Conservation (phyloP, 768 basidiomycete genomes). For the Calvatia gigantea region DNA sequence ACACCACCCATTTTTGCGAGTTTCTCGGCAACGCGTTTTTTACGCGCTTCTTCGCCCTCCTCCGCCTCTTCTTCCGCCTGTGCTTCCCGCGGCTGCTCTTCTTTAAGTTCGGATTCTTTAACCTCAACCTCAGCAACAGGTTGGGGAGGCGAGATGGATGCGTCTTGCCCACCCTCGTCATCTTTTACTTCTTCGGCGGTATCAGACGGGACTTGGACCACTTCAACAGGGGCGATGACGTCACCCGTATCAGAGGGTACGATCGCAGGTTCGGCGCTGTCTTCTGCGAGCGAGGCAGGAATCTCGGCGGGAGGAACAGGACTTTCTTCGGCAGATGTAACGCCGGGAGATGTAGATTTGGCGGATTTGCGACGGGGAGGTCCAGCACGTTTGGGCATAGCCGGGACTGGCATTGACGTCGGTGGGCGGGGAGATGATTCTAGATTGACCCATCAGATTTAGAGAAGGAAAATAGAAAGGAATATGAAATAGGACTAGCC, state of each 20-base stretch:
- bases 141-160: background rate
- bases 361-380: conserved; percentile 59
- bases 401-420: conserved; percentile 69
- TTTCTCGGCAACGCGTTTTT: conserved; percentile 58
- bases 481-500: too few relatives aligned
- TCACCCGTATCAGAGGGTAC: background rate
- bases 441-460: too few relatives aligned
- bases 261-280: background rate
- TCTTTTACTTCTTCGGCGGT: background rate
- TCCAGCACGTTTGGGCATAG: conserved; percentile 67
- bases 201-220: background rate
- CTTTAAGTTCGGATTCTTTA: conserved; percentile 12
- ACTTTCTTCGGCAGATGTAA: background rate
- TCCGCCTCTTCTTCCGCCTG: conserved; percentile 21
- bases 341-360: conserved; percentile 20
- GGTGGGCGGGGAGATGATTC: conserved; percentile 34
- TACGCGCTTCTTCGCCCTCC: conserved; percentile 51
- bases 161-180: background rate
- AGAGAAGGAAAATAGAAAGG: too few relatives aligned
- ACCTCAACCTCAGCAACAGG: background rate
- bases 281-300: background rate
- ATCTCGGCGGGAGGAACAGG: background rate
- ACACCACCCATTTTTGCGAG: conserved; percentile 68
- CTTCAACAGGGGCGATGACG: background rate
- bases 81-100: conserved; percentile 7